Base-by-base conservation (phyloP, 345 rosid species). In the Dipteronia sinensis region DNA sequence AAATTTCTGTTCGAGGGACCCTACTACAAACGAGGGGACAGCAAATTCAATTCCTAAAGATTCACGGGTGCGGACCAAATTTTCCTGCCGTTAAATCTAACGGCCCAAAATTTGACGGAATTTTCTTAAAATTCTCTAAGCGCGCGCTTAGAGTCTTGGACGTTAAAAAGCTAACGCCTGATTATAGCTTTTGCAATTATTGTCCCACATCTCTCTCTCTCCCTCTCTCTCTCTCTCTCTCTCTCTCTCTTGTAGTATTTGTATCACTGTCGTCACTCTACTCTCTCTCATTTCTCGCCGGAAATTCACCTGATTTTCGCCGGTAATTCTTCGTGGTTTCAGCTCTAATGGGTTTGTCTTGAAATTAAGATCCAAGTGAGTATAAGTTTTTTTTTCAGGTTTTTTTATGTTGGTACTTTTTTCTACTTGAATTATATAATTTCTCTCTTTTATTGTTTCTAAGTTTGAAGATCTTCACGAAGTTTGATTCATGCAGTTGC, bases 151-250 rank as follows among this genome's bases (percentile, higher is more conserved):
- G 38, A 34, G 38, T 34, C 38, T 69, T 56, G 16, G 42, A 77
- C 80, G 83, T 80, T 56, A 72, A 81, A 72, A 81, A 74, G 42
- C 77, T 46, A 74, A 83, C 86, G 74, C 71, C 59, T 55, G 77
- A 67, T 55, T 46, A 44, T 75, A 25, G 29, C 74, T 10, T 73
- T 42, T 23, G 42, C 85, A 72, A 81, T 85, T 76, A 81, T 83
- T 85, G 82, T 75, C 44, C 75, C 72, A 55, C 67, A 1, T 27
- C 9, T 6, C 0, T 46, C 67, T 3, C 79, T 58, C 31, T 46
- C 42, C 19, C 10, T n/a, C 49, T 19, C 19, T 20, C 72, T 23
- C 55, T 22, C 38, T n/a, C 27, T 27, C 9, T 6, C 0, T 46
- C 67, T 3, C 79, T 58, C 31, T 46, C 42, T 22, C 10, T n/a